Base-by-base conservation (phyloP, 768 basidiomycete genomes). In the Melanogaster broomeanus region DNA sequence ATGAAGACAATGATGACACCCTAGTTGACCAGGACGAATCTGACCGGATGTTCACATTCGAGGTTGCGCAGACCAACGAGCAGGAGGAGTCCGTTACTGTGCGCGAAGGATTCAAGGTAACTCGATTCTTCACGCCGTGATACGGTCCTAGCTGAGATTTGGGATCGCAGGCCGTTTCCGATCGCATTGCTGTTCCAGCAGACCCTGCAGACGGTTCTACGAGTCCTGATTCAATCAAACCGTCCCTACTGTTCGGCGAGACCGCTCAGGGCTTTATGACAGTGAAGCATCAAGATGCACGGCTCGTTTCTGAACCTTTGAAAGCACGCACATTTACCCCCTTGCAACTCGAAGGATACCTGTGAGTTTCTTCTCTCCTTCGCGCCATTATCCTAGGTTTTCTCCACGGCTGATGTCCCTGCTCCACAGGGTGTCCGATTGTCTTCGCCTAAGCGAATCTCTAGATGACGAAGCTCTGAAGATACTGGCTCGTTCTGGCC, bases 11-110 rank as follows among this genome's bases (percentile, higher is more conserved):
- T 11, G 50, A 49, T 3, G 44, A 62, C 24, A 43, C 39, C 12
- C 48, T 51, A 8, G 25, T 64, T 6, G 75, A 73, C 0, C 68
- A 78, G 6, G 74, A 76, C 15, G 71, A 73, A 15, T 67, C 63
- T 3, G 80, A 80, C 31, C 70, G 82, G 9, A 62, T 84, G 48
- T 80, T 78, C 58, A 73, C 72, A 0, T 85, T 81, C 48, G 75
- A 78, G 41, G 82, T 85, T 0, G 63, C 72, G 0, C 80, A 83
- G 61, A 81, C 76, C 7, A 74, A 73, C 16, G 79, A 83, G 42
- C 77, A 82, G 54, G 80, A 81, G 47, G 83, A 83, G 57, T 69
- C 71, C 4, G 79, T 81, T 2, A 60, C 63, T 1, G 60, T 67
- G 8, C 69, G 71, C 15, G 64, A 68, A 4, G 81, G 82, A 0